phyloP scores from a whole-genome alignment of 345 rosid species.

The Gossypium raimondii region DNA sequence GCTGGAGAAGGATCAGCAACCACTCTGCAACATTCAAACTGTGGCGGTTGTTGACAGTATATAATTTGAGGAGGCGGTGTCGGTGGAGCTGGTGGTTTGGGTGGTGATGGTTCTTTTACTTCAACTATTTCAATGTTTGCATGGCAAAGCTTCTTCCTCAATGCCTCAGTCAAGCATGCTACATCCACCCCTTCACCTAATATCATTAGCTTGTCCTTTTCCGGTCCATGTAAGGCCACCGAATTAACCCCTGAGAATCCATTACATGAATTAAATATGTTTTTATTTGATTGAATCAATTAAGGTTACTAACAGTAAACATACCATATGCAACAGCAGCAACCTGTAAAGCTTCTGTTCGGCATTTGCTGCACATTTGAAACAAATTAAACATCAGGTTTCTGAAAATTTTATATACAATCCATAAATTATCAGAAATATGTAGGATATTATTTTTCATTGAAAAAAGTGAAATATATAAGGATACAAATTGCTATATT shows the following conservation, averaged over 20 bases:
- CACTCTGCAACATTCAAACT: constrained; percentile 10
- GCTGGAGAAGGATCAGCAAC: constrained; percentile 16
- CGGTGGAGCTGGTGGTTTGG: background rate
- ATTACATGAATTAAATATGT: background rate
- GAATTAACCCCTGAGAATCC: constrained; percentile 31
- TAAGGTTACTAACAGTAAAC: background rate
- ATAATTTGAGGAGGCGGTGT: background rate
- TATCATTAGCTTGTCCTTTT: constrained; percentile 31
- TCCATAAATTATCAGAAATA: no score
- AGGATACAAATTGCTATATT: background rate
- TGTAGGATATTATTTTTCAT: background rate
- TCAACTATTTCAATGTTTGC: constrained; percentile 30
- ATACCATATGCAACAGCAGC: constrained; percentile 37
- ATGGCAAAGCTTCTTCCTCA: constrained; percentile 34
- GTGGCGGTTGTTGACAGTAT: constrained; percentile 20
- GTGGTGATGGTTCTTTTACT: constrained; percentile 14
- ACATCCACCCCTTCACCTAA: constrained; percentile 38
- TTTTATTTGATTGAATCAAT: background rate
- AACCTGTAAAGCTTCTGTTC: constrained; percentile 31
- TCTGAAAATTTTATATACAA: background rate
- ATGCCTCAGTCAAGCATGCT: constrained; percentile 26
- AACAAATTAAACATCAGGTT: background rate
- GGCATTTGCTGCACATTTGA: constrained; percentile 30
- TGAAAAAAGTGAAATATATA: background rate
- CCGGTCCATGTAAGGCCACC: constrained; percentile 36